Percentiles rank a stretch among this genome's conserved stretches.
Conservation (phyloP, 225 moss, liverwort and hornwort genomes). For the Asterella californica region DNA sequence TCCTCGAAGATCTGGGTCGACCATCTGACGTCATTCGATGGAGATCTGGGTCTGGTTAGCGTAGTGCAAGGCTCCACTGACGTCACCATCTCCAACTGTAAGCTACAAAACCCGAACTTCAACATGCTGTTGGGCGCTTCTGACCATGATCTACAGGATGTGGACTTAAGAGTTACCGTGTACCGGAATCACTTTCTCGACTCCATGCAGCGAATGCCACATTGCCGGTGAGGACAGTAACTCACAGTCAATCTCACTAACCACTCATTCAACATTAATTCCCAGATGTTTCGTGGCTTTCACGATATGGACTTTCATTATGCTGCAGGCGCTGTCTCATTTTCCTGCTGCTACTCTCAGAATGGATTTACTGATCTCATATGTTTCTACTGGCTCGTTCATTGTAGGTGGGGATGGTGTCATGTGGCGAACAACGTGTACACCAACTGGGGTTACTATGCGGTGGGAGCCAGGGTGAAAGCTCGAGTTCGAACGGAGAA, state of each 20-base stretch:
- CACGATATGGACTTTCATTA: background rate
- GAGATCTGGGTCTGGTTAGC: conserved; percentile 68
- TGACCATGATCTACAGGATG: conserved; percentile 63
- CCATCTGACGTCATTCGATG: conserved; percentile 71
- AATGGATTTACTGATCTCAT: background rate
- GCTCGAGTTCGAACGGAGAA: conserved; percentile 72
- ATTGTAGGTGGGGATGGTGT: conserved; percentile 65
- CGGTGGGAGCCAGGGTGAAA: conserved; percentile 66
- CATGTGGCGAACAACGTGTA: conserved; percentile 86
- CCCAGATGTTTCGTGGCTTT: background rate
- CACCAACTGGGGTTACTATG: conserved; percentile 95
- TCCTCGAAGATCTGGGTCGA: conserved; percentile 76
- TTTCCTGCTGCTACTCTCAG: background rate
- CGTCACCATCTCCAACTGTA: conserved; percentile 79
- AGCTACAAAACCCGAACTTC: conserved; percentile 73
- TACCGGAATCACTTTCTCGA: conserved; percentile 84
- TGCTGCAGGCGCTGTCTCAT: background rate
- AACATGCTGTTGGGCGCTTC: conserved; percentile 96
- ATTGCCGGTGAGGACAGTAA: conserved; percentile 59
- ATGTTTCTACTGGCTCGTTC: background rate
- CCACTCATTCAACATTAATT: background rate
- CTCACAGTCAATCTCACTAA: background rate
- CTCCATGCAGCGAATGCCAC: conserved; percentile 99
- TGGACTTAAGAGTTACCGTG: conserved; percentile 64
- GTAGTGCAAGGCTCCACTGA: conserved; percentile 93